Base-by-base conservation (phyloP, 495 filamentous ascomycete genomes). In the Aspergillus steynii region DNA sequence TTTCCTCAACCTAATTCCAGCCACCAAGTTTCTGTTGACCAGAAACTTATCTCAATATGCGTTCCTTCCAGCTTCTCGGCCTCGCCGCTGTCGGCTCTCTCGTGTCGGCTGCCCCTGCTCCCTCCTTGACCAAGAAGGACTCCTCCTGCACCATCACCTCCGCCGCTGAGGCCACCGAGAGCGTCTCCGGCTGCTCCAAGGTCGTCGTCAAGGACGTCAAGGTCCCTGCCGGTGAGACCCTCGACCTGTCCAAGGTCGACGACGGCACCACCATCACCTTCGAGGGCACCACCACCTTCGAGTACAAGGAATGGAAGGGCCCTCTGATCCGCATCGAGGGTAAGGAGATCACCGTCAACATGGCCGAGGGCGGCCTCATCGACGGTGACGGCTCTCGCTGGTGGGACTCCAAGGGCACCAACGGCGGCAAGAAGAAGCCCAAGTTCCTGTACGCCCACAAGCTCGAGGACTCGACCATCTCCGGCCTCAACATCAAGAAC, bases 361-460 rank as follows among this genome's bases (percentile, higher is more conserved):
- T 78, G 37, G 72, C 72, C 27, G 59, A 63, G 29, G 77, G 74
- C 29, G 66, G 69, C 34, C 63, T 77, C 28, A 71, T 84, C 56
- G 74, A 84, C 66, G 77, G 77, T 28, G 69, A 74, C 25, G 82
- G 82, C 4, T 68, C 75, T 8, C 70, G 71, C 48, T 84, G 79
- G 75, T 85, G 82, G 83, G 83, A 85, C 63, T 65, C 72, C 54
- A 61, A 82, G 66, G 82, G 82, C 28, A 74, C 67, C 50, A 83
- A 83, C 66, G 82, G 83, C 45, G 83, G 82, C 58, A 82, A 81
- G 73, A 82, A 71, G 15, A 85, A 85, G 75, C 81, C 82, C 29
- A 83, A 83, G 71, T 85, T 85, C 69, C 83, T 85, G 71, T 78
- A 79, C 57, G 82, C 80, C 28, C 81, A 85, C 63, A 62, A 65